Conservation (phyloP, 148 eudicot species). For the Arbutus unedo region DNA sequence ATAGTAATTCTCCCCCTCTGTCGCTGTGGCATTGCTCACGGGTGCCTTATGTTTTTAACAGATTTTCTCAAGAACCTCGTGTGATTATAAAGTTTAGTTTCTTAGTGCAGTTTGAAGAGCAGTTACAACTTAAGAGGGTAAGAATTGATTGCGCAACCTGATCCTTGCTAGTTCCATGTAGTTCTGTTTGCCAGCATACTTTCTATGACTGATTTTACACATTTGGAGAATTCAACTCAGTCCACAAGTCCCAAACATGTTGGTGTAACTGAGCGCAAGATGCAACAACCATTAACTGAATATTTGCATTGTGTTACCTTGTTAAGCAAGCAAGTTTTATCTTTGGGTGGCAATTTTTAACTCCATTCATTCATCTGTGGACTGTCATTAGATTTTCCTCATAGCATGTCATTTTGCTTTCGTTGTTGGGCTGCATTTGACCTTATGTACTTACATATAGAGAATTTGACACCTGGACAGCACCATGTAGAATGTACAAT, state of each 20-base stretch:
- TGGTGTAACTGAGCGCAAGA: neutral
- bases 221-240: neutral
- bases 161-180: neutral
- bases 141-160: neutral
- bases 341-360: neutral
- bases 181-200: neutral
- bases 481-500: neutral
- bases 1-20: neutral
- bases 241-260: neutral
- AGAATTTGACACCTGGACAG: neutral
- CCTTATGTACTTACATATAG: neutral
- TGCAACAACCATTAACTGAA: neutral
- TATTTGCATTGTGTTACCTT: neutral
- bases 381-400: neutral
- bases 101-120: conserved; percentile 3
- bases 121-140: neutral
- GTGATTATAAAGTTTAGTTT: neutral
- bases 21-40: neutral
- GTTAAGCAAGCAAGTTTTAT: neutral
- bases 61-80: neutral
- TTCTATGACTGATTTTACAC: neutral
- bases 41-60: neutral
- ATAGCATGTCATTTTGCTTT: neutral
- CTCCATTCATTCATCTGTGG: too few relatives aligned
- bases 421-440: neutral